Conservation (phyloP, 768 basidiomycete genomes). For the Trametes gibbosa region DNA sequence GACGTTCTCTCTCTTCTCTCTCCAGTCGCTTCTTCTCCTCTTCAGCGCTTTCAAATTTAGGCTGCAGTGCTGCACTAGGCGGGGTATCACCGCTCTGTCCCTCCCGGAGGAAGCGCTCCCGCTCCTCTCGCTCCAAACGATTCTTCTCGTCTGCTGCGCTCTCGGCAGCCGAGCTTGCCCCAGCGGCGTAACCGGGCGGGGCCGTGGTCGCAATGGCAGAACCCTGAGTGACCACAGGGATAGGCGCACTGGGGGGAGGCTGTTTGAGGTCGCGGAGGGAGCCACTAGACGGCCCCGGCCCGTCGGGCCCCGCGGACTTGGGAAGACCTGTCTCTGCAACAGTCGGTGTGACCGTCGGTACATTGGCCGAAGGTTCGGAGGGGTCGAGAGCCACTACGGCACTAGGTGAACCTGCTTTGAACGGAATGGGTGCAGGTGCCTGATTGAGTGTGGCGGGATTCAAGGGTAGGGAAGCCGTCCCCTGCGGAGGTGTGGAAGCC, state of each 20-base stretch:
- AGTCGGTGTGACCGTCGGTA: slow-evolving; percentile 49
- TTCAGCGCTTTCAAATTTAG: slow-evolving; percentile 50
- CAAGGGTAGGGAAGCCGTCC: slow-evolving; percentile 24
- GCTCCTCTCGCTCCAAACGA: slow-evolving; percentile 46
- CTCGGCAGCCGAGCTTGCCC: slow-evolving; percentile 31
- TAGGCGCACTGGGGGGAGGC: neutral
- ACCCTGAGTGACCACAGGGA: neutral
- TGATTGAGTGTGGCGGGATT: slow-evolving; percentile 32
- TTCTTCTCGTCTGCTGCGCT: slow-evolving; percentile 65
- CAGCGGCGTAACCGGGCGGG: slow-evolving; percentile 25
- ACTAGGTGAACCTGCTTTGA: slow-evolving; percentile 13
- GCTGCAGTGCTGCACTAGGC: neutral
- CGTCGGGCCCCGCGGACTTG: slow-evolving; percentile 52
- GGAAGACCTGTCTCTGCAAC: slow-evolving; percentile 79
- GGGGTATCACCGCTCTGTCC: neutral
- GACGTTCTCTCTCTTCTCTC: slow-evolving; percentile 50
- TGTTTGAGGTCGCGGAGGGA: slow-evolving; percentile 52
- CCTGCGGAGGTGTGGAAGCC: slow-evolving; percentile 20
- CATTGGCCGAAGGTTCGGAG: slow-evolving; percentile 24
- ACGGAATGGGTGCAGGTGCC: slow-evolving; percentile 28
- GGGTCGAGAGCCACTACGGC: slow-evolving; percentile 32
- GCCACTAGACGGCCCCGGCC: slow-evolving; percentile 66
- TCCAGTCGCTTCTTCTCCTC: slow-evolving; percentile 67
- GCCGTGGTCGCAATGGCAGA: neutral
- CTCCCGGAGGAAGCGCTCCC: slow-evolving; percentile 41